Percentiles rank a stretch among this genome's conserved stretches.
phyloP scores from a whole-genome alignment of 2,329 filamentous ascomycete species.

The Fusarium proliferatum region DNA sequence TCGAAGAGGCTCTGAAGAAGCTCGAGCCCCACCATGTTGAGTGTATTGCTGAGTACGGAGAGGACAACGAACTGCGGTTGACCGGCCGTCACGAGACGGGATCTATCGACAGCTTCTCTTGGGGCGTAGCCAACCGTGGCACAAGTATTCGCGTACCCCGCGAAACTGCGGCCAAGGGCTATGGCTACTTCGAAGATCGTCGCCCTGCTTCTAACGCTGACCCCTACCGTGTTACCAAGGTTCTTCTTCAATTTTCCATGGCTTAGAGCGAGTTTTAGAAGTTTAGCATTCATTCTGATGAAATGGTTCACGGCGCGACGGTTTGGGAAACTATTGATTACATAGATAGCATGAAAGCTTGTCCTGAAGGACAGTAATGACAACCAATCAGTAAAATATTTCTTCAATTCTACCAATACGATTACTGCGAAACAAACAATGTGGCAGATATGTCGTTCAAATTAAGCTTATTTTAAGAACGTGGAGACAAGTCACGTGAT shows the following conservation, averaged over 20 bases:
- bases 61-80: conserved; percentile 94
- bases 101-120: conserved; percentile 91
- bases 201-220: conserved; percentile 87
- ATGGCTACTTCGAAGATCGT: conserved; percentile 93
- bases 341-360: conserved; percentile 31
- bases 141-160: conserved; percentile 93
- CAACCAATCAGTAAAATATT: conserved; percentile 3
- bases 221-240: conserved; percentile 84
- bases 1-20: conserved; percentile 88
- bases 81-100: conserved; percentile 96
- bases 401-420: not conserved
- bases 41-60: conserved; percentile 94
- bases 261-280: conserved; percentile 29
- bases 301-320: conserved; percentile 19
- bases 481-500: not conserved
- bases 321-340: conserved; percentile 27
- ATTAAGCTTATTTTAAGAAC: not conserved
- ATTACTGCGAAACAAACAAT: not conserved
- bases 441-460: not conserved
- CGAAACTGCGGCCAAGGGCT: conserved; percentile 85
- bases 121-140: conserved; percentile 92
- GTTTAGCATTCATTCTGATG: not conserved
- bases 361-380: conserved; percentile 18
- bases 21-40: conserved; percentile 80
- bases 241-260: conserved; percentile 60